Percentiles rank a stretch among this genome's conserved stretches.
phyloP scores from a whole-genome alignment of 1,139 yeast species.

The Geotrichum klebahnii region DNA sequence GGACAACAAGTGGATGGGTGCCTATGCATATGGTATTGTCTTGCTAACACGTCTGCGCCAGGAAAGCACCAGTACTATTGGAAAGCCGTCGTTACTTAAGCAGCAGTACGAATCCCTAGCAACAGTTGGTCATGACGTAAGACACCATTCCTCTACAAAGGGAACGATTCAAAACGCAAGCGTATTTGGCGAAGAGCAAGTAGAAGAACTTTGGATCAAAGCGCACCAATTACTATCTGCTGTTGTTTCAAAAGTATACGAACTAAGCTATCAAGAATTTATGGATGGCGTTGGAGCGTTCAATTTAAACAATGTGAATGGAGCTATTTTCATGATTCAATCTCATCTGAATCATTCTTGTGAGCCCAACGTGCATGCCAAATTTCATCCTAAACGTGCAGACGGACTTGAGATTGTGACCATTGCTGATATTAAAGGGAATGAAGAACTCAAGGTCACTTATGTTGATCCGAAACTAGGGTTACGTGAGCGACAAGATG shows the following conservation, averaged over 20 bases:
- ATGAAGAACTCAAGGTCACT: conserved; percentile 65
- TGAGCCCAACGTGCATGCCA: conserved; percentile 63
- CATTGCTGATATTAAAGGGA: conserved; percentile 52
- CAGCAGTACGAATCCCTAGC: conserved; percentile 62
- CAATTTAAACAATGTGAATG: conserved; percentile 65
- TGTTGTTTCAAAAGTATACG: conserved; percentile 47
- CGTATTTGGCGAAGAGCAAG: conserved; percentile 55
- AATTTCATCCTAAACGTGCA: conserved; percentile 37
- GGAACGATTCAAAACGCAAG: conserved; percentile 4
- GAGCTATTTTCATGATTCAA: conserved; percentile 55
- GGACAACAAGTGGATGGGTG: conserved; percentile 65
- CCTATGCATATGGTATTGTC: conserved; percentile 59
- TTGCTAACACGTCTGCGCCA: conserved; percentile 62
- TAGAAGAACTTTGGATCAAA: conserved; percentile 57
- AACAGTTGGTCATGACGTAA: conserved; percentile 59
- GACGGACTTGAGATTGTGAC: conserved; percentile 61
- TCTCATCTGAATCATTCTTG: conserved; percentile 77
- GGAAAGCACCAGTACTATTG: conserved; percentile 56
- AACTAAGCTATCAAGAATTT: conserved; percentile 53
- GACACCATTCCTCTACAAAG: conserved; percentile 39
- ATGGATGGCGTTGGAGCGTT: conserved; percentile 64
- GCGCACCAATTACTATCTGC: conserved; percentile 51
- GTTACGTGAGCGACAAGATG: conserved; percentile 60
- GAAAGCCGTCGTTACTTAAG: conserved; percentile 40
- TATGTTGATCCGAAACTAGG: conserved; percentile 68